Base-by-base conservation (phyloP, 2,329 filamentous ascomycete genomes). In the Colletotrichum higginsianum region DNA sequence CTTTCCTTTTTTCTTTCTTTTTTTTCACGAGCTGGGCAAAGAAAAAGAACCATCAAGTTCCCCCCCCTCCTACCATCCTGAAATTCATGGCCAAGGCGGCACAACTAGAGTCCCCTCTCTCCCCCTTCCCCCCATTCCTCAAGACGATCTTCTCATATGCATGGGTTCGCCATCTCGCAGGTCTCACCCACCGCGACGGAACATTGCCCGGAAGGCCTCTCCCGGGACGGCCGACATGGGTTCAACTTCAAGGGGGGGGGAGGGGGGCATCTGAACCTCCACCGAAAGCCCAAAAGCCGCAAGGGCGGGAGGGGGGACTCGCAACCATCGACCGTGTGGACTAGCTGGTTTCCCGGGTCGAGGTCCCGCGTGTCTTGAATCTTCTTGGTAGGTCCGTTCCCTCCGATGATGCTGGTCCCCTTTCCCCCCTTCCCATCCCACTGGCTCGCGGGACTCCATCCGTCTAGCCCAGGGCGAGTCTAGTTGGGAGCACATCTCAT, bases 201-300 rank as follows among this genome's bases (percentile, higher is more conserved):
- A 70, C 53, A 55, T 55, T 47, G 38, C 47, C 58, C 69, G 69
- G 69, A 72, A 55, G 35, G 26, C 35, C 46, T 53, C 52, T 55
- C 23, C 69, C 69, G 65, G 53, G 11, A 68, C 9, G 64, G 61
- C 67, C 42, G 68, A 30, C 53, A 58, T 66, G 61, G 47, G 44
- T 16, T 11, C 35, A 38, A 38, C 35, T 38, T 30, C 26, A 44
- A 49, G 42, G 46, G 46, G 23, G 23, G 16, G 55, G 23, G 4
- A n/a, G n/a, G 2, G 35, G 35, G 35, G 35, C 6, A 38, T 11
- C 35, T 38, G 35, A 38, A 38, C 9, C 35, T 38, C 35, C 35
- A 30, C 30, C 47, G 49, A 40, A 44, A 38, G 18, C 42, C 44
- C 40, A 46, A 42, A 44, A 21, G 42, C 50, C 40, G 35, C 35